Evolutionary conservation across 2,329 filamentous ascomycete genomes (phyloP), one percentile per base, ranked within the genome.

Genomic region (Nannizziopsis barbatae): DNA sequence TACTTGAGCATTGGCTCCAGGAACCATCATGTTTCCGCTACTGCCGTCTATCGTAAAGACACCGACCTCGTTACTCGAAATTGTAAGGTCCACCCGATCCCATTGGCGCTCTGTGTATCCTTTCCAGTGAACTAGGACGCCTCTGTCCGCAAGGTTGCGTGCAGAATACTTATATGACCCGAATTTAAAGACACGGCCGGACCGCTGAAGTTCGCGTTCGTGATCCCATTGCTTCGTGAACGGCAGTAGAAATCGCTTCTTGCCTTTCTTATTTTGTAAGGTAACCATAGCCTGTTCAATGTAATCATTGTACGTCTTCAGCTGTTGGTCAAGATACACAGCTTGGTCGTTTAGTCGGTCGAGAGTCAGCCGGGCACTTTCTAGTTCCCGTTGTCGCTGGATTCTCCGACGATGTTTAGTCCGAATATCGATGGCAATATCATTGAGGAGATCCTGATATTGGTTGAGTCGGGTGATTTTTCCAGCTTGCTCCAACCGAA

Each of bases 191-290:
- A 94, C 86, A 43, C 90, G 86, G 22, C 92, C 92, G 6, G 84
- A 84, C 50, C 87, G 84, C 62, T 95, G 87, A 30, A 98, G 81
- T 69, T 98, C 92, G 56, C 88, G 83, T 71, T 96, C 88, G 68
- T 98, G 92, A 67, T 95, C 94, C 79, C 95, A 98, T 67, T 98
- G 92, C 62, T 94, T 94, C 18, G 90, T 95, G 65, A 98, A 98
- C 11, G 92, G 92, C 65, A 98, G 77, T 49, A 95, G 76, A 74
- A 95, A 95, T 46, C 84, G 80, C 66, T 93, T 94, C 71, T 93
- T 93, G 53, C 83, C 89, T 69, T 95, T 95, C 67, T 95, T 94
- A 69, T 86, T 95, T 66, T 96, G 92, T 50, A 98, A 74, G 3
- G 93, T 98, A 52, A 89, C 77, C 86, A 98, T 95, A 42, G 92